Base-by-base conservation (phyloP, 441 rosid species). In the Viola pubescens region DNA sequence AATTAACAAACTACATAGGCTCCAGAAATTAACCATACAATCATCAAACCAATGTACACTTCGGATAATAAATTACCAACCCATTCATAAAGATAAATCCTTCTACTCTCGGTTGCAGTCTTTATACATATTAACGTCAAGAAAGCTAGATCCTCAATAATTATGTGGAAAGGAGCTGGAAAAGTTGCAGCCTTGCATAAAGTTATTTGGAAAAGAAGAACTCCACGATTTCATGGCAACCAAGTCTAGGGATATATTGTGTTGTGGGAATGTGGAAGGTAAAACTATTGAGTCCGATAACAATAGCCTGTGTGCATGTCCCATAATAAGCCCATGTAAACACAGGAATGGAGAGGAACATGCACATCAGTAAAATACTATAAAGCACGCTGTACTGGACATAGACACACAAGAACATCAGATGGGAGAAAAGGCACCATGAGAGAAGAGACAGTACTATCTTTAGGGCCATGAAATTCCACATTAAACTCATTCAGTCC, bases 381-480 rank as follows among this genome's bases (percentile, higher is more conserved):
- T 48, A 13, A 48, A 48, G 19, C 52, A 48, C 19, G 26, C 12
- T 12, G 26, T 48, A 48, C 52, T 19, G 34, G 34, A 12, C 12
- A 19, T 48, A 52, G 39, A 46, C 6, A 45, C 37, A 43, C 12
- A 42, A 37, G 34, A 10, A 50, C 51, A 51, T 8, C 5, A 9
- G 45, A 40, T 48, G 51, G 41, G 12, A 49, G 37, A 42, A 48
- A 26, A 59, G 8, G 10, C 48, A 52, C 37, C 59, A 61, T 10
- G 59, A 16, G 63, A 56, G 57, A 63, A 60, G 69, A 69, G 53
- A 49, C 54, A 10, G 11, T 81, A 86, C 89, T 86, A 71, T 80
- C 94, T 83, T 86, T 86, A 6, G 94, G 94, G 44, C 89, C 94
- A 70, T 82, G 80, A 67, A 86, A 83, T 52, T 80, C 86, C 66